These are phyloP conservation scores for Naegleria fowleri DNA, from an alignment of 208 protist species.

Conservation along the genomic window DNA sequence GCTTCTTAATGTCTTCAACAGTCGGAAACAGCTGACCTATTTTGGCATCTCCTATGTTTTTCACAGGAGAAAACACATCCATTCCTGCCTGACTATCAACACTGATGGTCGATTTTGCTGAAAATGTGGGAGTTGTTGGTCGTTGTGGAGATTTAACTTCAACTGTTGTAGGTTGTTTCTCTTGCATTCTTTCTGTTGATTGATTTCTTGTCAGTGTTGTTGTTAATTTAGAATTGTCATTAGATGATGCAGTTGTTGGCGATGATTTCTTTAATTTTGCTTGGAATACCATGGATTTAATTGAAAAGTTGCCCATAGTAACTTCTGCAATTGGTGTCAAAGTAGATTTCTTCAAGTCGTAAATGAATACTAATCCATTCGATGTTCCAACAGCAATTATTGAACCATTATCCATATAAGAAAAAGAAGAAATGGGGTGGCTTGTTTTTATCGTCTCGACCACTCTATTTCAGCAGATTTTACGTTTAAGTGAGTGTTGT, in stretches of 20 bases:
- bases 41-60: not conserved
- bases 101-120: not conserved
- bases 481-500: not conserved
- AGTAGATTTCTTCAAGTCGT: not conserved
- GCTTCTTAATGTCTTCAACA: not conserved
- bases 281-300: not conserved
- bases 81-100: not conserved
- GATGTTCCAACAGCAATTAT: not conserved
- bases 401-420: not conserved
- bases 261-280: not conserved
- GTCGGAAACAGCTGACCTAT: not conserved
- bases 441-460: not conserved
- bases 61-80: not conserved
- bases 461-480: not conserved
- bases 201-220: not conserved
- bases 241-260: not conserved
- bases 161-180: not conserved
- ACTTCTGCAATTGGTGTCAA: not conserved
- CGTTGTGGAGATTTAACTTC: not conserved
- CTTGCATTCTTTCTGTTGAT: not conserved
- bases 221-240: not conserved
- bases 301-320: not conserved
- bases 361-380: not conserved
- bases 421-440: not conserved
- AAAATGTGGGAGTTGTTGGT: too few species aligned